Percentiles rank a stretch among this genome's conserved stretches.
Evolutionary conservation across 2,329 filamentous ascomycete genomes (phyloP).

Genomic region (Claviceps sp.): DNA sequence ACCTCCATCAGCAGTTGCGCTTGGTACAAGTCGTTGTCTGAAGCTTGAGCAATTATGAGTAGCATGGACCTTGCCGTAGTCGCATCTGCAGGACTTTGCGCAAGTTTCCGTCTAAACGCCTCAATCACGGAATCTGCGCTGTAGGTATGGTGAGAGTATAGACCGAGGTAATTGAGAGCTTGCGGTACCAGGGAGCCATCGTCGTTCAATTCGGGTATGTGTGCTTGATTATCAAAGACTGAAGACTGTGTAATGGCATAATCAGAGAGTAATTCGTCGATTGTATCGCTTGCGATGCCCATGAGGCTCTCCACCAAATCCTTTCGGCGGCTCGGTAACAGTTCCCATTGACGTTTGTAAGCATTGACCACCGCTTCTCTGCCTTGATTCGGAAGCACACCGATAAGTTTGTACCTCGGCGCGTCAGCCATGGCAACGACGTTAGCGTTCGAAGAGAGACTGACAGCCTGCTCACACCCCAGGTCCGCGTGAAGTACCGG

Average conservation of each 20-base stretch:
- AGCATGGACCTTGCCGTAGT: slow-evolving; percentile 20
- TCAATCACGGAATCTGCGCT: slow-evolving; percentile 20
- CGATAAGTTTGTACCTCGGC: slow-evolving; percentile 22
- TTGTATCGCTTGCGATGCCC: slow-evolving; percentile 21
- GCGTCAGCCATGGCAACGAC: slow-evolving; percentile 14
- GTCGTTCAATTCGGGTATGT: slow-evolving; percentile 14
- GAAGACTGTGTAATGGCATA: slow-evolving; percentile 26
- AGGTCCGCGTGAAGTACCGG: slow-evolving; percentile 19
- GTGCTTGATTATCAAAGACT: slow-evolving; percentile 24
- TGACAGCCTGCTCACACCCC: slow-evolving; percentile 17
- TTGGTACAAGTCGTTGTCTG: slow-evolving; percentile 22
- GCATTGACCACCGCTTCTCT: slow-evolving; percentile 24
- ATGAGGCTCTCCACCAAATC: slow-evolving; percentile 20
- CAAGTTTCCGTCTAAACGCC: slow-evolving; percentile 22
- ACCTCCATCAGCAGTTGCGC: slow-evolving; percentile 20
- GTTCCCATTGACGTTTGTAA: slow-evolving; percentile 27
- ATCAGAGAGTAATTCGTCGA: slow-evolving; percentile 21
- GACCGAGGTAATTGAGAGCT: slow-evolving; percentile 20
- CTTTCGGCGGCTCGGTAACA: slow-evolving; percentile 17
- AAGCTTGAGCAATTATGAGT: slow-evolving; percentile 19
- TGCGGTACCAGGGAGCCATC: slow-evolving; percentile 19
- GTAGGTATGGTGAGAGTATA: slow-evolving; percentile 23
- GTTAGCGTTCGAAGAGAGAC: slow-evolving; percentile 11
- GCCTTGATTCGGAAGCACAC: slow-evolving; percentile 22
- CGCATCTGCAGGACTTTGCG: slow-evolving; percentile 18